Base-by-base conservation (phyloP, 2,329 filamentous ascomycete genomes). In the Anisogramma anomala region DNA sequence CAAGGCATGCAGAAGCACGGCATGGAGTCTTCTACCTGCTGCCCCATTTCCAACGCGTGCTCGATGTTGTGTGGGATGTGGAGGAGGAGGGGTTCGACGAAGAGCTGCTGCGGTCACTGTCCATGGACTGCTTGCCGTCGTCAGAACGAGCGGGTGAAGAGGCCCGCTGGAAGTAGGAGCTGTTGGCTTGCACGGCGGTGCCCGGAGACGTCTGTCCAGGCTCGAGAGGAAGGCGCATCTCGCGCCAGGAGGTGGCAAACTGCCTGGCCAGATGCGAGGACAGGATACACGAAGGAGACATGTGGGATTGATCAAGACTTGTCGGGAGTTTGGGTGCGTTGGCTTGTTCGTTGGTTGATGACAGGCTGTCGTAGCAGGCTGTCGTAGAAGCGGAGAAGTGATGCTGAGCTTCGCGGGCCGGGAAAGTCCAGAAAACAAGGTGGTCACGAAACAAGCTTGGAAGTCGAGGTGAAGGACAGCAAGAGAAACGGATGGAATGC, bases 211-310 rank as follows among this genome's bases (percentile, higher is more conserved):
- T 49, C 36, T 37, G 30, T 25, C 37, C 45, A 4, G 45, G 34
- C 45, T 47, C 41, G 17, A 47, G 38, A 20, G 60, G 55, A 48
- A 68, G 64, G 49, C 64, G 65, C 33, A 65, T 58, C 53, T 73
- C 68, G 48, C 65, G 65, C 69, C 72, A 76, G n/a, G 72, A 75
- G 38, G 68, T 63, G 62, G 67, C 71, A 59, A 77, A 70, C 52
- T 75, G 65, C 58, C 72, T 74, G 69, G 70, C 72, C 57, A 77
- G 60, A 52, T 77, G 72, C 51, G 72, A 71, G 13, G 72, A 74
- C 66, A 77, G 74, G 49, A 72, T 75, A 61, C 76, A 72, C 27
- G 72, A 74, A 37, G 71, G 71, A 41, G 71, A 66, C 72, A 77
- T 77, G 30, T 49, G 61, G 48, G 39, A 11, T 33, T 33, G n/a